phyloP scores from a whole-genome alignment of 1,139 yeast species.

The Protomyces inundatus region DNA sequence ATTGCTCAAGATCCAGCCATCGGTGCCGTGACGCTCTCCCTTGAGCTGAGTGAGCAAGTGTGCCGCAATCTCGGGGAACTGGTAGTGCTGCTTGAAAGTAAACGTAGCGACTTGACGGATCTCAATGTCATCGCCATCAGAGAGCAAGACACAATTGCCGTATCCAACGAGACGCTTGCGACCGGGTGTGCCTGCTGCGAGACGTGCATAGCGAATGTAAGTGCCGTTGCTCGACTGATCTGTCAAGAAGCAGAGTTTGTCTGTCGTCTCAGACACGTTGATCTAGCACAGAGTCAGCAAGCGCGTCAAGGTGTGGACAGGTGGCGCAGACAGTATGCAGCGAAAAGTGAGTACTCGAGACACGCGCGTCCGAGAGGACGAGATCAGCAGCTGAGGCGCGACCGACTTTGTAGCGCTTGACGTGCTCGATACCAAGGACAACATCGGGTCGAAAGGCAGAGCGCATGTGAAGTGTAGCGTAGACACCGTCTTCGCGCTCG shows the following conservation, averaged over 20 bases:
- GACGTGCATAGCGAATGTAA: background rate
- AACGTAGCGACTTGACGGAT: conserved; percentile 38
- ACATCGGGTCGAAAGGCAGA: background rate
- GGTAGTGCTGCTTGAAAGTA: conserved; percentile 34
- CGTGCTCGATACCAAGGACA: background rate
- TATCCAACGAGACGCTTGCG: conserved; percentile 36
- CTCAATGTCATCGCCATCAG: conserved; percentile 46
- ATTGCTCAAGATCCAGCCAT: conserved; percentile 45
- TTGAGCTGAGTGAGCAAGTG: conserved; percentile 1
- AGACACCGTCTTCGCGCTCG: background rate
- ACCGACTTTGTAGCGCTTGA: background rate
- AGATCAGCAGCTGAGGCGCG: background rate
- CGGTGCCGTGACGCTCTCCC: conserved; percentile 27
- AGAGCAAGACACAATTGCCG: conserved; percentile 42
- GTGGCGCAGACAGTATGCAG: conserved; percentile 13
- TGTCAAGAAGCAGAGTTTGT: conserved; percentile 53
- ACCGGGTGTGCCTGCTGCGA: background rate
- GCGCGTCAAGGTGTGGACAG: too few species aligned
- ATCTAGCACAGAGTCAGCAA: background rate
- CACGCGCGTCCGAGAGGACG: conserved; percentile 7
- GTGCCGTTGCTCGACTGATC: conserved; percentile 47
- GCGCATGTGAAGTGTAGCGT: background rate
- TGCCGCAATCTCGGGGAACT: conserved; percentile 6
- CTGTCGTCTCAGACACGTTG: conserved; percentile 42
- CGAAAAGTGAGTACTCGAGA: conserved; percentile 11